Evolutionary conservation across 345 rosid genomes (phyloP).

Genomic region (Adansonia digitata): DNA sequence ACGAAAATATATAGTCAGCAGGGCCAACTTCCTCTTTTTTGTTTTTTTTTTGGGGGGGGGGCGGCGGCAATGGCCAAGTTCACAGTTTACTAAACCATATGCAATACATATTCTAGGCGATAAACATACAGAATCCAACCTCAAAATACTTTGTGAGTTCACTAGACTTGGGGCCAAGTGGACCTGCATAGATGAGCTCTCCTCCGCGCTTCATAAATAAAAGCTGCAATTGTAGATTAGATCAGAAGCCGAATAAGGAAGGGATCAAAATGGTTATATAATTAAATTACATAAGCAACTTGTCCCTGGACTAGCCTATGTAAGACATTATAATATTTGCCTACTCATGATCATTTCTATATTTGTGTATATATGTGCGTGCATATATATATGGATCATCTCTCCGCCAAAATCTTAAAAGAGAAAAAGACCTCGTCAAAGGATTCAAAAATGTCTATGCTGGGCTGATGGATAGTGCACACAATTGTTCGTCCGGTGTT

Average conservation of each 20-base stretch:
- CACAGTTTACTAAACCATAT: neutral
- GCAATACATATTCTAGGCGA: conserved; percentile 9
- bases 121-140: conserved; percentile 37
- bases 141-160: conserved; percentile 81
- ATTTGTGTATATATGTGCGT: neutral
- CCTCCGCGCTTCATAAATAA: conserved; percentile 99
- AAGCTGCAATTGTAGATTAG: conserved; percentile 49
- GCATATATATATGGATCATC: neutral
- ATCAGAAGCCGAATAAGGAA: neutral
- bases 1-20: conserved; percentile 14
- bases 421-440: conserved; percentile 79
- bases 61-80: neutral
- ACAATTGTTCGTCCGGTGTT: conserved; percentile 95
- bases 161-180: conserved; percentile 76
- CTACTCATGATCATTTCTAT: neutral
- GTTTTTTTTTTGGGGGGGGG: neutral
- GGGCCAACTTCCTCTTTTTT: neutral
- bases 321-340: conserved; percentile 2
- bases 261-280: neutral
- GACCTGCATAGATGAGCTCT: conserved; percentile 94
- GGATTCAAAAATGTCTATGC: conserved; percentile 95
- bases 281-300: neutral
- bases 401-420: neutral
- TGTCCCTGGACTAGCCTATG: conserved; percentile 3
- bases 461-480: conserved; percentile 98